phyloP scores from a whole-genome alignment of 805 yeast species.

The Metschnikowia similis region DNA sequence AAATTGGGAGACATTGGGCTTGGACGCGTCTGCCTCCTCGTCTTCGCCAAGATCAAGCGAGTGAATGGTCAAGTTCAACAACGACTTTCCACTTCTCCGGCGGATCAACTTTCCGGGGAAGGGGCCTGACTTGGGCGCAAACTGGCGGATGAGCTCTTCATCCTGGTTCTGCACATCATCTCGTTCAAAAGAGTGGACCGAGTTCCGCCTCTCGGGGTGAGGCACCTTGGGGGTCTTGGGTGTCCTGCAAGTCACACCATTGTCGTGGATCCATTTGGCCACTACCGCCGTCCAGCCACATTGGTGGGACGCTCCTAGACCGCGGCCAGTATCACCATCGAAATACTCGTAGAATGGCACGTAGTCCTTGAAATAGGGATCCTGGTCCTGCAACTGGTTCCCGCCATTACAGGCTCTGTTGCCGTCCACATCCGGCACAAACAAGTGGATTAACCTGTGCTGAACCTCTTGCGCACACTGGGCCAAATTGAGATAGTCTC shows the following conservation, averaged over 20 bases:
- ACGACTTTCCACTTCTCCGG: slow-evolving; percentile 71
- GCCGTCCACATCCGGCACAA: slow-evolving; percentile 61
- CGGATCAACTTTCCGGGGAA: slow-evolving; percentile 53
- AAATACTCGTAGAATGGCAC: slow-evolving; percentile 83
- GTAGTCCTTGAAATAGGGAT: slow-evolving; percentile 68
- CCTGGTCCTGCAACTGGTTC: slow-evolving; percentile 47
- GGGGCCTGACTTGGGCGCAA: slow-evolving; percentile 44
- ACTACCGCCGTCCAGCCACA: slow-evolving; percentile 96
- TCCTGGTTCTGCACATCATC: slow-evolving; percentile 21
- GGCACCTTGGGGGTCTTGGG: slow-evolving; percentile 30
- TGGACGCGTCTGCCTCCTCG: slow-evolving; percentile 31
- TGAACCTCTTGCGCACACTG: slow-evolving; percentile 89
- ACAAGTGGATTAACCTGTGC: slow-evolving; percentile 76
- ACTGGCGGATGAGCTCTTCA: slow-evolving; percentile 34
- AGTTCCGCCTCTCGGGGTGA: slow-evolving; percentile 21
- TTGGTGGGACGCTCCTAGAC: slow-evolving; percentile 90
- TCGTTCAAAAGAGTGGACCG: slow-evolving; percentile 21
- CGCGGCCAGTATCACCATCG: slow-evolving; percentile 93
- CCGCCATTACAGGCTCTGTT: slow-evolving; percentile 79
- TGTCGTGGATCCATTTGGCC: slow-evolving; percentile 87
- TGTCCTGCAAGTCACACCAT: slow-evolving; percentile 64
- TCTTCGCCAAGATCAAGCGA: slow-evolving; percentile 65
- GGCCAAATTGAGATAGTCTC: slow-evolving; percentile 69
- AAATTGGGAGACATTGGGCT: slow-evolving; percentile 17
- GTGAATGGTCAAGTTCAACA: slow-evolving; percentile 63